Conservation (phyloP, 768 basidiomycete genomes). For the Collybia sp. region DNA sequence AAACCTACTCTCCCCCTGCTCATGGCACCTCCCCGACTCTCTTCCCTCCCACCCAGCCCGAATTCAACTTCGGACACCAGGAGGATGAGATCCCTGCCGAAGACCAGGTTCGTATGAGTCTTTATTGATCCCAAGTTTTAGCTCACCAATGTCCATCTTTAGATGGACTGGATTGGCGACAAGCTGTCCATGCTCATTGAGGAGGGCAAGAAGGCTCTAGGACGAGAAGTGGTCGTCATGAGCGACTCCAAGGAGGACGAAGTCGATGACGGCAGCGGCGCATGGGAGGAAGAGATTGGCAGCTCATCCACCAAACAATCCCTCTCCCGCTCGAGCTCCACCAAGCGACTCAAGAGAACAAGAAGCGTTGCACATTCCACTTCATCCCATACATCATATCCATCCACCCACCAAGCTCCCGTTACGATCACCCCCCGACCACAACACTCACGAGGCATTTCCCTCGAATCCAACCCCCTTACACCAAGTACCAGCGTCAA, state of each 20-base stretch:
- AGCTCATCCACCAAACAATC: slow-evolving; percentile 8
- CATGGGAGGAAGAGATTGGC: slow-evolving; percentile 65
- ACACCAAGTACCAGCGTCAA: slow-evolving; percentile 14
- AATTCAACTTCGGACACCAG: slow-evolving; percentile 36
- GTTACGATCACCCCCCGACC: slow-evolving; percentile 13
- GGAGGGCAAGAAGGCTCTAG: slow-evolving; percentile 74
- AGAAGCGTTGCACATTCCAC: slow-evolving; percentile 16
- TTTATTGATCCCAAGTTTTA: background rate
- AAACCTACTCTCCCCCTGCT: slow-evolving; percentile 17
- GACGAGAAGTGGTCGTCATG: slow-evolving; percentile 74
- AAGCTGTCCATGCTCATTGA: slow-evolving; percentile 66
- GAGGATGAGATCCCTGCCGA: slow-evolving; percentile 29
- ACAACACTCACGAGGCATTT: slow-evolving; percentile 14
- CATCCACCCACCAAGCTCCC: slow-evolving; percentile 10
- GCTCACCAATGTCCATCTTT: slow-evolving; percentile 3
- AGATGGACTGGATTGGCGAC: slow-evolving; percentile 85
- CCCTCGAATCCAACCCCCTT: slow-evolving; percentile 2
- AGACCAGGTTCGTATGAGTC: slow-evolving; percentile 32
- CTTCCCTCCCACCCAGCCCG: slow-evolving; percentile 29
- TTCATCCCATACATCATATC: slow-evolving; percentile 22
- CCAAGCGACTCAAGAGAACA: slow-evolving; percentile 16
- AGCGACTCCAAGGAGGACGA: slow-evolving; percentile 71
- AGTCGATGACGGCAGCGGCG: slow-evolving; percentile 69
- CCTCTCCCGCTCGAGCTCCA: slow-evolving; percentile 21
- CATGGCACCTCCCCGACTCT: slow-evolving; percentile 12